Percentiles rank a stretch among this genome's conserved stretches.
These are phyloP conservation scores for Grosmannia clavigera DNA, from an alignment of 2,329 filamentous ascomycete species.

Conservation along the genomic window DNA sequence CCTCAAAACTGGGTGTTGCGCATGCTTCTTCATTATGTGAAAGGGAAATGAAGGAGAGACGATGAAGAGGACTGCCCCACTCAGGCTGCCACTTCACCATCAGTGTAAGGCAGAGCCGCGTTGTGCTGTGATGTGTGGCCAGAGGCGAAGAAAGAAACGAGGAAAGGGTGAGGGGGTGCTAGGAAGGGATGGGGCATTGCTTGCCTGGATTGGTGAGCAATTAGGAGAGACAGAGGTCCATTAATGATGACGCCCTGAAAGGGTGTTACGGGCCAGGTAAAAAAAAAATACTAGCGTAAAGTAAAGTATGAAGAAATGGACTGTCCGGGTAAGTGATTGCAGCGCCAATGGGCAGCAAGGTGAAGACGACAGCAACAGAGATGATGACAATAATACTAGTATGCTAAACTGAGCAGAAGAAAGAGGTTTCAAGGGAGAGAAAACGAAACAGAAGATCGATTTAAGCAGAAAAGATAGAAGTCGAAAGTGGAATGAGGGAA, in stretches of 20 bases:
- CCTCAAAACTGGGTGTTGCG: not conserved
- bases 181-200: not conserved
- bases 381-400: not conserved
- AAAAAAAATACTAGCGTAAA: not conserved
- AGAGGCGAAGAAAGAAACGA: not conserved
- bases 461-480: not conserved
- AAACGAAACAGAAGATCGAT: not conserved
- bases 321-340: not conserved
- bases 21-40: not conserved
- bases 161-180: not conserved
- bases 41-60: not conserved
- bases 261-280: not conserved
- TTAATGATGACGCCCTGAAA: not conserved
- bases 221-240: not conserved
- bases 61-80: slow-evolving; percentile 5
- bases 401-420: not conserved
- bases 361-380: not conserved
- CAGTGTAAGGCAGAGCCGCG: not conserved
- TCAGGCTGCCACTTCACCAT: slow-evolving; percentile 8
- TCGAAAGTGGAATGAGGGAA: not conserved
- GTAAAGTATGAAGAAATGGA: not conserved
- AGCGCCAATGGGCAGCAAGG: not conserved
- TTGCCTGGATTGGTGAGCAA: not conserved
- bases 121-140: not conserved
- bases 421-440: not conserved